Evolutionary conservation across 805 yeast genomes (phyloP).

Genomic region (Barnettozyma wickerhamii): DNA sequence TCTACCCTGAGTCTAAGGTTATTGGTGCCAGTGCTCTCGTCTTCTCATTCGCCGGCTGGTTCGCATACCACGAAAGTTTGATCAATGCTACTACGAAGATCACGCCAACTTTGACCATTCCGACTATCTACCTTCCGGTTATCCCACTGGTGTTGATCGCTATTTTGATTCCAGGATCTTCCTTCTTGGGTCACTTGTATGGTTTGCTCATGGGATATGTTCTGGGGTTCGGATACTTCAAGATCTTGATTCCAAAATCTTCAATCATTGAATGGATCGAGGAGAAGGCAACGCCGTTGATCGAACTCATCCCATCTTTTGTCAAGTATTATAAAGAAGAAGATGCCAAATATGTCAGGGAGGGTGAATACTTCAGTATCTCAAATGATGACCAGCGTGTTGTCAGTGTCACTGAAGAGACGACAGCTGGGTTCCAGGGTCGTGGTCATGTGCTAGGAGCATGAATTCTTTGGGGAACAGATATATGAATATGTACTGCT

Average conservation of each 20-base stretch:
- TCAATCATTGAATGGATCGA: constrained; percentile 63
- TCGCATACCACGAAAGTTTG: constrained; percentile 44
- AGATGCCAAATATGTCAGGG: constrained; percentile 46
- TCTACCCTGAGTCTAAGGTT: constrained; percentile 50
- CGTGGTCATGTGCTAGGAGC: constrained; percentile 21
- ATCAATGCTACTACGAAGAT: constrained; percentile 37
- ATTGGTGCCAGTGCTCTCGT: constrained; percentile 72
- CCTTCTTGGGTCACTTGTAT: constrained; percentile 70
- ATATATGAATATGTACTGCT: too few species aligned
- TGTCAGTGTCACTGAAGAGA: constrained; percentile 3
- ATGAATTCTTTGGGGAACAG: not conserved
- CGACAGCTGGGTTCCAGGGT: constrained; percentile 18
- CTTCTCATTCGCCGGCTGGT: constrained; percentile 61
- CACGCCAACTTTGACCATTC: constrained; percentile 41
- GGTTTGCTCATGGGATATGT: constrained; percentile 66
- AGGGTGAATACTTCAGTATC: constrained; percentile 27
- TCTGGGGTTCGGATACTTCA: constrained; percentile 52
- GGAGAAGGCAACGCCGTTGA: constrained; percentile 42
- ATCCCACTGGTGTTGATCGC: constrained; percentile 44
- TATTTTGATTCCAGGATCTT: constrained; percentile 57
- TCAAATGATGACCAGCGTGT: constrained; percentile 16
- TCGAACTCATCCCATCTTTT: constrained; percentile 47
- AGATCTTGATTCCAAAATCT: constrained; percentile 60
- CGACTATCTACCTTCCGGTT: constrained; percentile 59
- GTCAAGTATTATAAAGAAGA: constrained; percentile 58